Evolutionary conservation across 1,139 yeast species (phyloP).

Genomic region (Maudiozyma humilis): DNA sequence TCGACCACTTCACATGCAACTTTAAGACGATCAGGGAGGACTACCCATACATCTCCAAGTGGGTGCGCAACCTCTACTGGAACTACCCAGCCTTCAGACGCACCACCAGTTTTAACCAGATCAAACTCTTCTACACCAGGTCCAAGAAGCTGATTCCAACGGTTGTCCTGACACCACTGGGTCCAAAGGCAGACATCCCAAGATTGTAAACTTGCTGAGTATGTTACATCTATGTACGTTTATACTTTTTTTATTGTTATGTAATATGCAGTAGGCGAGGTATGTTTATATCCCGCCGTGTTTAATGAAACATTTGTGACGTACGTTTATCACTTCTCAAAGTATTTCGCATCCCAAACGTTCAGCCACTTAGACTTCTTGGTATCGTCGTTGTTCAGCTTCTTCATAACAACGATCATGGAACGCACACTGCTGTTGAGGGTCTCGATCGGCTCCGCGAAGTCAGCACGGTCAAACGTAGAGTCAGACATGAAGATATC

Average conservation of each 20-base stretch:
- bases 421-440: conserved; percentile 14
- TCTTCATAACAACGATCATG: conserved; percentile 19
- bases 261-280: not conserved
- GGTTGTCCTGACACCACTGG: conserved; percentile 9
- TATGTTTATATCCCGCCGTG: too few relatives aligned
- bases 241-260: not conserved
- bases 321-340: conserved; percentile 9
- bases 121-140: conserved; percentile 81
- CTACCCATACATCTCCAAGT: conserved; percentile 65
- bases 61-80: conserved; percentile 81
- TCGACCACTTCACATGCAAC: conserved; percentile 87
- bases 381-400: conserved; percentile 20
- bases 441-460: conserved; percentile 11
- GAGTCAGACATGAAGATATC: conserved; percentile 29
- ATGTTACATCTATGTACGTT: too few relatives aligned
- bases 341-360: conserved; percentile 29
- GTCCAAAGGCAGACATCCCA: conserved; percentile 11
- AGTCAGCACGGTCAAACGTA: conserved; percentile 17
- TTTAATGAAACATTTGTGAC: too few relatives aligned
- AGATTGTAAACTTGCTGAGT: conserved; percentile 2
- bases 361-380: conserved; percentile 28
- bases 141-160: conserved; percentile 25
- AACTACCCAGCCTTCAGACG: conserved; percentile 60
- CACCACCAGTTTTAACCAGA: conserved; percentile 79
- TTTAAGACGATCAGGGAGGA: conserved; percentile 66